A percentile compares a stretch with the other conserved stretches of the same genome.
phyloP scores from a whole-genome alignment of 1,139 yeast species.

The Taiozyma onychis region DNA sequence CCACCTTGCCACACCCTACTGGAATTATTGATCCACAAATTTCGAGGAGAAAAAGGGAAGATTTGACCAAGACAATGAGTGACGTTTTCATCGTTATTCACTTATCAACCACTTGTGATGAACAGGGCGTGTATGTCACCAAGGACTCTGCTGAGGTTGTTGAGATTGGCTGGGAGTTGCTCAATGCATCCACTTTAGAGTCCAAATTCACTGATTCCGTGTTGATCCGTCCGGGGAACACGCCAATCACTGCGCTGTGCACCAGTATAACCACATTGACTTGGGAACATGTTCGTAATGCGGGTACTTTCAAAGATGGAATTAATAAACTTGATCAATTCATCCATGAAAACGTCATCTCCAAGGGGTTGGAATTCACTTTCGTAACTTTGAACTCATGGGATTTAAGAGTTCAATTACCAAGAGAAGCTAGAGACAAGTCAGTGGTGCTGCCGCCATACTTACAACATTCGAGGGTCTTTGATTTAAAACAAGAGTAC shows the following conservation, averaged over 20 bases:
- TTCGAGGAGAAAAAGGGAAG: background rate
- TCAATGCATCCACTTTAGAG: conserved; percentile 33
- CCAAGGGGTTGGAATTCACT: conserved; percentile 48
- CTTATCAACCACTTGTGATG: conserved; percentile 66
- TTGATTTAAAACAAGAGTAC: conserved; percentile 72
- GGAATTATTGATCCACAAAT: background rate
- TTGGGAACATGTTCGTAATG: conserved; percentile 57
- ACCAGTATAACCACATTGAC: conserved; percentile 46
- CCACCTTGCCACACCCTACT: background rate
- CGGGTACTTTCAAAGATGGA: conserved; percentile 56
- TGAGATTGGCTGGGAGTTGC: conserved; percentile 55
- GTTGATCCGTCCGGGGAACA: conserved; percentile 56
- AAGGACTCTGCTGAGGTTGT: conserved; percentile 63
- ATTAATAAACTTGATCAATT: conserved; percentile 45
- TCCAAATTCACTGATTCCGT: conserved; percentile 36
- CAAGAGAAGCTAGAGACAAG: conserved; percentile 78
- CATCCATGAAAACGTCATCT: conserved; percentile 39
- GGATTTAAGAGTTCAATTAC: conserved; percentile 71
- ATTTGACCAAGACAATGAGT: conserved; percentile 32
- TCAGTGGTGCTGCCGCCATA: conserved; percentile 67
- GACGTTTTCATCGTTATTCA: conserved; percentile 61
- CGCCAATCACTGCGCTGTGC: conserved; percentile 64
- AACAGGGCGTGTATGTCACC: conserved; percentile 49
- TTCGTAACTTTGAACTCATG: conserved; percentile 64
- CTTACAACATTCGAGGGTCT: conserved; percentile 69